phyloP scores from a whole-genome alignment of 2,329 filamentous ascomycete genomes.

The Alternaria solani region DNA sequence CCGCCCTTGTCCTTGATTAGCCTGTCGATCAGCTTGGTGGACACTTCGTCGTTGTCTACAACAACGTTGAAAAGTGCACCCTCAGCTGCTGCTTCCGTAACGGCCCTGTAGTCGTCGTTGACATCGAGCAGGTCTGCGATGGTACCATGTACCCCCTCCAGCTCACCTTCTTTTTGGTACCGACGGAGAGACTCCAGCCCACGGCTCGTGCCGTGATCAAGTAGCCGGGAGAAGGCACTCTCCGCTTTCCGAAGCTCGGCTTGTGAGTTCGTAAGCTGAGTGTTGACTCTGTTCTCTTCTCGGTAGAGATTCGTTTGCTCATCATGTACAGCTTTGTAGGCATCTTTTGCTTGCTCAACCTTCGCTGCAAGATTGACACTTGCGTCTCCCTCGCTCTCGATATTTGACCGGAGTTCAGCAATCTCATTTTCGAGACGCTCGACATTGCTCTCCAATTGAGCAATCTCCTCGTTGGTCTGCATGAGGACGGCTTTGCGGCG shows the following conservation, averaged over 20 bases:
- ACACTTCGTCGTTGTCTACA: slow-evolving; percentile 89
- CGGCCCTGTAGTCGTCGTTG: slow-evolving; percentile 81
- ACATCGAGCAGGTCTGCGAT: slow-evolving; percentile 92
- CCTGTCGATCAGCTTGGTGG: slow-evolving; percentile 79
- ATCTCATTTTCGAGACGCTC: slow-evolving; percentile 76
- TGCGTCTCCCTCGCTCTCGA: slow-evolving; percentile 81
- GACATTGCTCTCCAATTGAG: slow-evolving; percentile 75
- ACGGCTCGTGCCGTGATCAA: slow-evolving; percentile 87
- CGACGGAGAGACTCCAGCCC: slow-evolving; percentile 87
- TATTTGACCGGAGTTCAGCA: slow-evolving; percentile 70
- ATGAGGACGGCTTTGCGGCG: slow-evolving; percentile 84
- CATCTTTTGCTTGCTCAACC: slow-evolving; percentile 78
- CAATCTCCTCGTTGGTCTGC: slow-evolving; percentile 84
- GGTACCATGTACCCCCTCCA: slow-evolving; percentile 90
- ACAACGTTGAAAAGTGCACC: slow-evolving; percentile 95
- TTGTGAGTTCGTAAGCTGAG: slow-evolving; percentile 76
- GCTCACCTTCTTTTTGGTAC: slow-evolving; percentile 78
- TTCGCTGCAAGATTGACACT: slow-evolving; percentile 76
- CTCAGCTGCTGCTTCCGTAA: slow-evolving; percentile 92
- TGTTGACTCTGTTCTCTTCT: slow-evolving; percentile 86
- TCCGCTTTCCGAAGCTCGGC: slow-evolving; percentile 82
- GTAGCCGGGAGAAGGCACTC: slow-evolving; percentile 78
- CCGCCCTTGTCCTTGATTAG: slow-evolving; percentile 82
- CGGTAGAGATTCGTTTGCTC: slow-evolving; percentile 87
- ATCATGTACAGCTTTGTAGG: slow-evolving; percentile 80